Percentiles rank a stretch among this genome's conserved stretches.
These are phyloP conservation scores for Candida montana DNA, from an alignment of 805 yeast species.

Conservation along the genomic window DNA sequence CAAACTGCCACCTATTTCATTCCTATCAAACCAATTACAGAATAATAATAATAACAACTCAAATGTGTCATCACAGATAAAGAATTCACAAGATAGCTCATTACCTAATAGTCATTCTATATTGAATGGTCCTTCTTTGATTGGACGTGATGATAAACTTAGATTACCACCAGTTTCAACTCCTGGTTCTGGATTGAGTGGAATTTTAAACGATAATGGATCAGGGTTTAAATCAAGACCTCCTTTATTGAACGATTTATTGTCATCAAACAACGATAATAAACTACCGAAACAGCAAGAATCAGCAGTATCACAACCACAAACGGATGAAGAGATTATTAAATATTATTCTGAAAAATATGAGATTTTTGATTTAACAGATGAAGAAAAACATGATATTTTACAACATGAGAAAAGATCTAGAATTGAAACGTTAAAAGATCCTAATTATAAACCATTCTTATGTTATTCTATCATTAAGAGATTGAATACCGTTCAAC, in stretches of 20 bases:
- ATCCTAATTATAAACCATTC: constrained; percentile 25
- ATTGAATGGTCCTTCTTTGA: neutral
- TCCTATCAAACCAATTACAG: constrained; percentile 20
- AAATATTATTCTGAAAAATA: constrained; percentile 24
- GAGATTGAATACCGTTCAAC: constrained; percentile 22
- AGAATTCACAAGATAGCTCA: neutral
- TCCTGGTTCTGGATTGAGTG: neutral
- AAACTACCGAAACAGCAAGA: neutral
- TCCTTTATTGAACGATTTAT: constrained; percentile 6
- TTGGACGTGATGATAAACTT: neutral
- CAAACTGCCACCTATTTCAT: constrained; percentile 37
- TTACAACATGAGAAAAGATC: constrained; percentile 26
- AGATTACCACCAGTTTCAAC: neutral
- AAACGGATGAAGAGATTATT: constrained; percentile 25
- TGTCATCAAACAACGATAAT: neutral
- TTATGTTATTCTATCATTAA: constrained; percentile 26
- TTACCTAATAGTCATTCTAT: neutral
- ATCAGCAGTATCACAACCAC: constrained; percentile 1
- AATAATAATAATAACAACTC: constrained; percentile 2
- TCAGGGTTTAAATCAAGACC: constrained; percentile 7
- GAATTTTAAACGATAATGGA: neutral
- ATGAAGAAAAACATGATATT: constrained; percentile 27
- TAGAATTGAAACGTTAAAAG: constrained; percentile 21
- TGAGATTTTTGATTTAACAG: constrained; percentile 22
- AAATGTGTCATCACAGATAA: too few relatives aligned